Evolutionary conservation across 441 rosid genomes (phyloP).

Genomic region (Pelargonium cotyledonis): DNA sequence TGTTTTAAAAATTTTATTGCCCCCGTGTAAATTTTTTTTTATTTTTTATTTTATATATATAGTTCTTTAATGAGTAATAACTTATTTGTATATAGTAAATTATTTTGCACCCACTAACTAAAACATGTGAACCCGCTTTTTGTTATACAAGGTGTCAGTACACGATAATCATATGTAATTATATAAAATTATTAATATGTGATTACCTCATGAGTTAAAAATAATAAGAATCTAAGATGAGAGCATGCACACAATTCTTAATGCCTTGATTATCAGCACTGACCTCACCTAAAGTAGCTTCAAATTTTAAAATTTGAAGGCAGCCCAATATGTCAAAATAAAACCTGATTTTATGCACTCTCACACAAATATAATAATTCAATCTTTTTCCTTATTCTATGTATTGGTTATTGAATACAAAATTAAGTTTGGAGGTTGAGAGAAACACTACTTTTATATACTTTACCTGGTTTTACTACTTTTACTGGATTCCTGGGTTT

Average conservation of each 20-base stretch:
- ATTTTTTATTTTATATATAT: no score
- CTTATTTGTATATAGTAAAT: no score
- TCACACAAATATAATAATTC: not conserved
- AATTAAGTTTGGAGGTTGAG: conserved; percentile 12
- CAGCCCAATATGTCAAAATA: conserved; percentile 7
- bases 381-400: not conserved
- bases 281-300: not conserved
- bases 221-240: not conserved
- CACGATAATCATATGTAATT: no score
- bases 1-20: no score
- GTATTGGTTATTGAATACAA: conserved; percentile 2
- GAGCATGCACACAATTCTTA: conserved; percentile 6
- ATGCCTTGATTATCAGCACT: not conserved
- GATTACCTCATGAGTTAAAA: conserved; percentile 6
- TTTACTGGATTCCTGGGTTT: conserved; percentile 40
- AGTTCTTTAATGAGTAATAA: no score
- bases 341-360: conserved; percentile 7
- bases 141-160: no score
- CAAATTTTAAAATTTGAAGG: not conserved
- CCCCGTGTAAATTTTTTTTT: no score
- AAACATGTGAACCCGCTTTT: no score
- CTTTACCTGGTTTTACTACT: conserved; percentile 28
- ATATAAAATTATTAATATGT: not conserved
- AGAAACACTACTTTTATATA: conserved; percentile 6
- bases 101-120: no score